Percentiles rank a stretch among this genome's conserved stretches.
Conservation (phyloP, 129 eudicot genomes). For the Sambucus nigra region DNA sequence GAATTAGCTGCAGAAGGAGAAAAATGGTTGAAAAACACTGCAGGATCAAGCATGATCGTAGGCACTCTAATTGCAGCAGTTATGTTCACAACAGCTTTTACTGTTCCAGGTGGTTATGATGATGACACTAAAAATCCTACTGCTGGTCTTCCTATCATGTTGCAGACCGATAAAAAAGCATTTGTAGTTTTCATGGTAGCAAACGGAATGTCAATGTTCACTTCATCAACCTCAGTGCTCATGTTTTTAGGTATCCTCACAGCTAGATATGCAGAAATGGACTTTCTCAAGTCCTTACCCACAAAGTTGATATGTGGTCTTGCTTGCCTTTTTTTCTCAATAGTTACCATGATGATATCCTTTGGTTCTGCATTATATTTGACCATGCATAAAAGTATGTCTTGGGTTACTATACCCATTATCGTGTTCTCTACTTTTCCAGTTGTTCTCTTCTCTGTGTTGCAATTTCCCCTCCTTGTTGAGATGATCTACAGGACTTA, state of each 20-base stretch:
- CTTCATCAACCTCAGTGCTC: conserved; percentile 12
- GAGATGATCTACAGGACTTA: not conserved
- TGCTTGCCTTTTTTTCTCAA: not conserved
- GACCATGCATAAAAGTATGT: not conserved
- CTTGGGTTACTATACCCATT: not conserved
- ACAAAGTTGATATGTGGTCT: conserved; percentile 1
- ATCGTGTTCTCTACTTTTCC: not conserved
- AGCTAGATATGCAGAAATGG: conserved; percentile 2
- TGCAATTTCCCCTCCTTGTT: conserved; percentile 5
- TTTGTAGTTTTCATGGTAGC: not conserved
- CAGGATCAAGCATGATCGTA: conserved; percentile 6
- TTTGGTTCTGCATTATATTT: not conserved
- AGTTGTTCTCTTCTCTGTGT: not conserved
- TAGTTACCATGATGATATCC: conserved; percentile 1
- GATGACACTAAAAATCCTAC: no score
- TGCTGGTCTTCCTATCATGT: conserved; percentile 9
- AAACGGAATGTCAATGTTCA: conserved; percentile 8
- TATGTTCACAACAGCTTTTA: conserved; percentile 6
- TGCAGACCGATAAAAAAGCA: not conserved
- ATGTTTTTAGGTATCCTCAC: conserved; percentile 14
- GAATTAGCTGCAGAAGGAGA: conserved; percentile 1
- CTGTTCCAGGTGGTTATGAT: conserved; percentile 14
- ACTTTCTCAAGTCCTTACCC: conserved; percentile 8
- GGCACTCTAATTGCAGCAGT: conserved; percentile 12
- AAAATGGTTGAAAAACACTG: conserved; percentile 11